These are phyloP conservation scores for Thraustochytrium striatum DNA, from an alignment of 352 stramenopile species.

Conservation along the genomic window DNA sequence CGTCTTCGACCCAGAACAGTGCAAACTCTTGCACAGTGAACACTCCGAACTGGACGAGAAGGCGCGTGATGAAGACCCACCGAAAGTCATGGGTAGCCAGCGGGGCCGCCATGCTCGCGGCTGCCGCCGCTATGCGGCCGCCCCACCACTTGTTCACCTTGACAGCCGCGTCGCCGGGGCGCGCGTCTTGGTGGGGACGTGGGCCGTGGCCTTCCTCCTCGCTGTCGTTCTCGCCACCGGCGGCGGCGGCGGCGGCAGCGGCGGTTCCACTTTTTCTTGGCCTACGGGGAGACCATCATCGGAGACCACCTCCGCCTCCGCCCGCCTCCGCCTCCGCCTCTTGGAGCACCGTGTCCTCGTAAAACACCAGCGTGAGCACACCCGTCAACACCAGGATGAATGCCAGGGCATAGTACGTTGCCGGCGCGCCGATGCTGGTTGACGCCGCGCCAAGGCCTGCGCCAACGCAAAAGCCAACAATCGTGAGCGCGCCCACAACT, in stretches of 20 bases:
- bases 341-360: background rate
- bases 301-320: background rate
- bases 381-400: background rate
- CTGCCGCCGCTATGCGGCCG: background rate
- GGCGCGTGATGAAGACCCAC: constrained; percentile 42
- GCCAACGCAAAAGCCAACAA: constrained; percentile 12
- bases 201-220: background rate
- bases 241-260: too few relatives aligned
- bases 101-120: background rate
- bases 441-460: background rate
- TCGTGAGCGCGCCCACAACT: constrained; percentile 15
- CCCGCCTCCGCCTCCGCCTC: too few relatives aligned
- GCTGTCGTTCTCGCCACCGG: background rate
- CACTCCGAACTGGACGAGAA: constrained; percentile 33
- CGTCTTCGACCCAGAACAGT: constrained; percentile 41
- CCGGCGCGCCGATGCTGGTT: background rate
- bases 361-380: background rate
- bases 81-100: constrained; percentile 11
- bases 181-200: too few relatives aligned
- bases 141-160: too few relatives aligned
- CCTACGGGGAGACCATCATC: background rate
- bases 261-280: background rate
- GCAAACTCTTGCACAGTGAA: constrained; percentile 28
- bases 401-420: constrained; percentile 7
- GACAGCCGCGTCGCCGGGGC: too few relatives aligned